Evolutionary conservation across 2,329 filamentous ascomycete genomes (phyloP).

Genomic region (Fusarium sp.): DNA sequence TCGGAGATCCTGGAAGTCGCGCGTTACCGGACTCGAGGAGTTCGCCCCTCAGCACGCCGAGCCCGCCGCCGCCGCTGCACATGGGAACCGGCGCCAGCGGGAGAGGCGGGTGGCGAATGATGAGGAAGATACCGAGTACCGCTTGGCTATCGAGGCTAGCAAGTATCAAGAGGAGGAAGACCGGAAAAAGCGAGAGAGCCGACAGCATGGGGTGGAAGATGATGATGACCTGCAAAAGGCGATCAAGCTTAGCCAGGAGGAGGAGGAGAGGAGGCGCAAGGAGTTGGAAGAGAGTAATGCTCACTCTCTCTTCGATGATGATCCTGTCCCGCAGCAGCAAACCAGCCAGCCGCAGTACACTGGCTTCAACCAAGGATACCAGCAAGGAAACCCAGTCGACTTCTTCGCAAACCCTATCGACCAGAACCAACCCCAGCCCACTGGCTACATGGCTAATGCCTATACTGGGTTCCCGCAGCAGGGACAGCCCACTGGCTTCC

Average conservation of each 20-base stretch:
- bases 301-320: constrained; percentile 87
- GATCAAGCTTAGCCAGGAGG: constrained; percentile 91
- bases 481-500: constrained; percentile 58
- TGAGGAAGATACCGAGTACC: constrained; percentile 90
- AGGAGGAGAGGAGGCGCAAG: constrained; percentile 86
- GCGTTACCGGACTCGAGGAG: constrained; percentile 92
- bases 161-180: constrained; percentile 96
- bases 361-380: constrained; percentile 95
- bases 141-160: constrained; percentile 90
- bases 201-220: constrained; percentile 62
- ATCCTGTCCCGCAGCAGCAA: constrained; percentile 63
- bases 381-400: constrained; percentile 94
- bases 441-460: constrained; percentile 69
- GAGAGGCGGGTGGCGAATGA: constrained; percentile 64
- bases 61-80: constrained; percentile 31
- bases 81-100: constrained; percentile 51
- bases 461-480: constrained; percentile 62
- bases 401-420: constrained; percentile 97
- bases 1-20: constrained; percentile 94
- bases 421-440: constrained; percentile 75
- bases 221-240: constrained; percentile 95
- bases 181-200: constrained; percentile 71
- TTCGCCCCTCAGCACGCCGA: constrained; percentile 61
- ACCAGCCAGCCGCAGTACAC: constrained; percentile 74
- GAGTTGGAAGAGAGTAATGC: constrained; percentile 89